Percentiles rank a stretch among this genome's conserved stretches.
phyloP scores from a whole-genome alignment of 2,329 filamentous ascomycete species.

The Botryotinia globosa region DNA sequence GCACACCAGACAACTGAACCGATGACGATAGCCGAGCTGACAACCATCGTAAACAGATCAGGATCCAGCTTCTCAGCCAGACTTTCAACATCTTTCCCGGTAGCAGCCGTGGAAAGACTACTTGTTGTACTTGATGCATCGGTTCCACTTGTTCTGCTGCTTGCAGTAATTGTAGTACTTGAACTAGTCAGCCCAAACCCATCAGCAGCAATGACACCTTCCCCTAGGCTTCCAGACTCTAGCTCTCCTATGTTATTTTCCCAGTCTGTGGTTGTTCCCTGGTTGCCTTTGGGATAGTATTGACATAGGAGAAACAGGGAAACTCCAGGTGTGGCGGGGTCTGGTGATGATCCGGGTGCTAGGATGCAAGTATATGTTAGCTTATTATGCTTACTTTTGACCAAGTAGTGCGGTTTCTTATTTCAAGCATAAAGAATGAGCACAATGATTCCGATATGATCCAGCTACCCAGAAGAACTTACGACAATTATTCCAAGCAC shows the following conservation, averaged over 20 bases:
- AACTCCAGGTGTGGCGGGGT: not conserved
- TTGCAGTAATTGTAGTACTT: not conserved
- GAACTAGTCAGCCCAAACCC: not conserved
- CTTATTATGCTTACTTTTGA: not conserved
- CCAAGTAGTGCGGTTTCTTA: too few species aligned
- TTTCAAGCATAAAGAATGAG: not conserved
- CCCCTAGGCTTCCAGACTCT: not conserved
- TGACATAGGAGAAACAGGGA: not conserved
- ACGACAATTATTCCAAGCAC: constrained; percentile 13
- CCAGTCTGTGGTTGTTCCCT: not conserved
- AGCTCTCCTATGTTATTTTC: not conserved
- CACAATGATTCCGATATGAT: accelerated
- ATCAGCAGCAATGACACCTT: not conserved
- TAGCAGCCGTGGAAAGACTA: not conserved
- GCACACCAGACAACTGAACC: not conserved
- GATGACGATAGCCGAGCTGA: not conserved
- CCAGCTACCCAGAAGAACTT: not conserved
- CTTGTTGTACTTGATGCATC: not conserved
- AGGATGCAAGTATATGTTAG: not conserved
- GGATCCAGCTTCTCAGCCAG: not conserved
- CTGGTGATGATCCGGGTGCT: constrained; percentile 8
- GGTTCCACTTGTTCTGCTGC: too few species aligned
- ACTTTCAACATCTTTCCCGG: not conserved
- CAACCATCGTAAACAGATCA: not conserved
- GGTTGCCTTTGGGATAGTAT: constrained; percentile 2